Evolutionary conservation across 495 filamentous ascomycete species (phyloP), one percentile per base, ranked within the genome.

Genomic region (Recurvomyces mirabilis): DNA sequence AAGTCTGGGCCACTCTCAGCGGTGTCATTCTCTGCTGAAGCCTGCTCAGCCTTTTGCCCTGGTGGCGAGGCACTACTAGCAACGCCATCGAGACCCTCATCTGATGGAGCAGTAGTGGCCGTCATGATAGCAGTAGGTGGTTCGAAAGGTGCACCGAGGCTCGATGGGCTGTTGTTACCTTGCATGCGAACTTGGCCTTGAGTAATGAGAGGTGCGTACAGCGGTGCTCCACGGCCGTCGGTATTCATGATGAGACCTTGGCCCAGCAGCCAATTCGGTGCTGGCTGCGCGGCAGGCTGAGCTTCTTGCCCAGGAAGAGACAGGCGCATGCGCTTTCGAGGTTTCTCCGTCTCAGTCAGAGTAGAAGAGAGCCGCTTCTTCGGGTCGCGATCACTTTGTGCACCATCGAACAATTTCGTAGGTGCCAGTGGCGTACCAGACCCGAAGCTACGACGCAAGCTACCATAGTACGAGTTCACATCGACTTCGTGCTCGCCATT

Each of bases 251-350:
- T 14, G 3, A 26, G 15, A 14, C 21, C 21, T n/a, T 40, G 37
- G n/a, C 37, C n/a, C 3, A 40, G 37, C 20, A 40, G 37, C 37
- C 37, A 40, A 4, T n/a, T 40, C 37, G 20, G 34, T 37, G 14
- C 26, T 40, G 7, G 4, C 6, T 13, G 20, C 21, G 21, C 2
- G 7, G 18, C 37, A 11, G 10, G 23, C 3, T 23, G 13, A 12
- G 21, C 7, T n/a, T 26, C 21, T n/a, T 40, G 21, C 2, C 37
- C 37, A 26, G 23, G 37, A 3, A 40, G 18, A 10, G 37, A 40
- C 23, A 40, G 23, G 7, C 37, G 37, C 23, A 40, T 25, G 21
- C 37, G 37, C 21, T 40, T 40, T 19, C 21, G 7, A 2, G 6
- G 21, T 25, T 12, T 3, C 3, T 18, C 14, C 4, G 15, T 13